Evolutionary conservation across 2,329 filamentous ascomycete species (phyloP), one percentile per base, ranked within the genome.

Genomic region (Sphaerulina populicola): DNA sequence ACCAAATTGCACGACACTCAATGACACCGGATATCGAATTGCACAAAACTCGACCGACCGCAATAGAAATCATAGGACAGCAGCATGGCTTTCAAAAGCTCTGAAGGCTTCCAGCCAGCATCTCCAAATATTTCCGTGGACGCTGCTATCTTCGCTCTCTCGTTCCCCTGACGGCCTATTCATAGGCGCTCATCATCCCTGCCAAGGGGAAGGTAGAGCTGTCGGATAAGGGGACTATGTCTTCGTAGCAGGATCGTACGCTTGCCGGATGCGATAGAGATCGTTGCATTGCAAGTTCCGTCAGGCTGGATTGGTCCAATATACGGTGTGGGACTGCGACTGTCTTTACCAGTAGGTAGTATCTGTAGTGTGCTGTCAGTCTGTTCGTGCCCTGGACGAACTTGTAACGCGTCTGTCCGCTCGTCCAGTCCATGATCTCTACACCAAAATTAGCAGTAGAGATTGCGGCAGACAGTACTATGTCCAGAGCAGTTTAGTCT

Each of bases 1-100:
- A 31, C 36, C 44, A 27, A 47, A 41, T 14, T 52, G 42, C 0
- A 52, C 49, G 15, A 52, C 36, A 3, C 49, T 37, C 2, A 52
- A 18, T 18, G 18, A 18, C 18, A 18, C 18, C 18, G 4, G 18
- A 3, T 18, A 18, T 3, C 18, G 4, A 18, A 18, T 18, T 18
- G 18, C 4, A 18, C 18, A 3, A 3, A 2, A 18, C 18, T 18
- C 18, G 4, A 38, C 4, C 46, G 49, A 65, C 70, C 70, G 49
- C 56, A 57, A 50, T 64, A 64, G 46, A 65, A 62, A 41, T 64
- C 63, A 2, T 61, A 52, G 2, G 57, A 54, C 11, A 56, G 42
- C 23, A 62, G 49, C 65, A 72, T 68, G 0, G 63, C 69, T 4
- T 61, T 53, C 31, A 73, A 55, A 3, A 75, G 62, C 4, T 71